Evolutionary conservation across 257 asterid species (phyloP).

Genomic region (Lantana camara): DNA sequence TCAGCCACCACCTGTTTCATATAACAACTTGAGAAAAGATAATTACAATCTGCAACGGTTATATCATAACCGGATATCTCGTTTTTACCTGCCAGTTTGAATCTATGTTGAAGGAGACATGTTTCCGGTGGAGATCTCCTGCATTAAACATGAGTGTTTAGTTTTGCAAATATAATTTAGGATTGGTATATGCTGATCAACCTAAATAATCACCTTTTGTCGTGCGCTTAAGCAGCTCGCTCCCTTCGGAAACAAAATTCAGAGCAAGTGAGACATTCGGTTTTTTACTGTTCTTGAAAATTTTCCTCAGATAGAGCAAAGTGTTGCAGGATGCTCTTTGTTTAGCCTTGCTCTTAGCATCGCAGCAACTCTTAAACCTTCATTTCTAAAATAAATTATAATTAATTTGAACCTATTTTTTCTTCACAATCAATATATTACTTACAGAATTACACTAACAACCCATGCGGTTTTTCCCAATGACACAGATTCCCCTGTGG

Average conservation of each 20-base stretch:
- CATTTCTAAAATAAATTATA: too few species aligned
- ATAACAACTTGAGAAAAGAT: slow-evolving; percentile 19
- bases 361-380: slow-evolving; percentile 86
- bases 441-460: too few species aligned
- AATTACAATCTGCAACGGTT: background rate
- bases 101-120: slow-evolving; percentile 71
- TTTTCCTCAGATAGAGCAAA: slow-evolving; percentile 52
- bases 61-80: background rate
- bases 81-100: slow-evolving; percentile 59
- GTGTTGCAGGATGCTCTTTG: slow-evolving; percentile 48
- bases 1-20: slow-evolving; percentile 75
- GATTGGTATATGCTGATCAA: too few species aligned
- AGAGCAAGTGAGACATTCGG: slow-evolving; percentile 45
- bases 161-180: background rate
- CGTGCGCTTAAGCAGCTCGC: slow-evolving; percentile 80
- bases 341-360: slow-evolving; percentile 65
- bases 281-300: slow-evolving; percentile 47
- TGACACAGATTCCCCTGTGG: too few species aligned
- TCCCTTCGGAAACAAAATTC: slow-evolving; percentile 65
- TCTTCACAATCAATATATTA: too few species aligned
- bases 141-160: slow-evolving; percentile 29
- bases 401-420: too few species aligned
- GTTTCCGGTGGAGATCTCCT: slow-evolving; percentile 95
- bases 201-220: slow-evolving; percentile 87
- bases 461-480: too few species aligned